Percentiles rank a stretch among this genome's conserved stretches.
phyloP scores from a whole-genome alignment of 2,329 filamentous ascomycete genomes.

The Sclerotinia minor region DNA sequence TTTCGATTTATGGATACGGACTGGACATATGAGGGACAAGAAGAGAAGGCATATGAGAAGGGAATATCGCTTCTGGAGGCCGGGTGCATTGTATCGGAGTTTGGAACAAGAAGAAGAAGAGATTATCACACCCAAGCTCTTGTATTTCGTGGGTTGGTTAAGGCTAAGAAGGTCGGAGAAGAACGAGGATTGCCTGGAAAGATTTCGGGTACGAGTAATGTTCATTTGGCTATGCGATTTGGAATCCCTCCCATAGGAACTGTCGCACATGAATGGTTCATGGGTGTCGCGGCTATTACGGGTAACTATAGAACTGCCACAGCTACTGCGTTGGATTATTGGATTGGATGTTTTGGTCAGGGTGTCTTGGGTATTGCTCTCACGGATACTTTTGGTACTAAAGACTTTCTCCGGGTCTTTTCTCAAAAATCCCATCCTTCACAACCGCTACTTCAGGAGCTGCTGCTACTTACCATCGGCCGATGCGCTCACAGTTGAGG shows the following conservation, averaged over 20 bases:
- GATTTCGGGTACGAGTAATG: constrained; percentile 89
- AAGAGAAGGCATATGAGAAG: constrained; percentile 81
- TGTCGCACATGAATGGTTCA: constrained; percentile 97
- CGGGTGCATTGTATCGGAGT: constrained; percentile 90
- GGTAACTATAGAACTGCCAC: constrained; percentile 83
- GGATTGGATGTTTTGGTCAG: constrained; percentile 88
- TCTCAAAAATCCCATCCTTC: constrained; percentile 56
- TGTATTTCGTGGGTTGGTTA: constrained; percentile 82
- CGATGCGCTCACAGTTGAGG: constrained; percentile 5
- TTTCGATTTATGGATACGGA: constrained; percentile 95
- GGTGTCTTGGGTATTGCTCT: constrained; percentile 82
- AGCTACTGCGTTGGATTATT: constrained; percentile 80
- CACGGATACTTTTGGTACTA: constrained; percentile 95
- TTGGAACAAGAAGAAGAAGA: constrained; percentile 82
- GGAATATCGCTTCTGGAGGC: constrained; percentile 74
- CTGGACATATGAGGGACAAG: constrained; percentile 85
- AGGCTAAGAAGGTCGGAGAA: constrained; percentile 70
- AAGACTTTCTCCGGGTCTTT: constrained; percentile 84
- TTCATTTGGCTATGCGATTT: constrained; percentile 94
- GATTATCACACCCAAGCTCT: constrained; percentile 95
- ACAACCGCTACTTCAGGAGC: constrained; percentile 41
- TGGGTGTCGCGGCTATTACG: constrained; percentile 92
- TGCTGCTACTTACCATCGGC: constrained; percentile 36
- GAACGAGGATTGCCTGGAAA: constrained; percentile 67
- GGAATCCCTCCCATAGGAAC: constrained; percentile 83